Percentiles rank a stretch among this genome's conserved stretches.
Evolutionary conservation across 2,329 filamentous ascomycete species (phyloP).

Genomic region (Torrubiellomyces zombiae): DNA sequence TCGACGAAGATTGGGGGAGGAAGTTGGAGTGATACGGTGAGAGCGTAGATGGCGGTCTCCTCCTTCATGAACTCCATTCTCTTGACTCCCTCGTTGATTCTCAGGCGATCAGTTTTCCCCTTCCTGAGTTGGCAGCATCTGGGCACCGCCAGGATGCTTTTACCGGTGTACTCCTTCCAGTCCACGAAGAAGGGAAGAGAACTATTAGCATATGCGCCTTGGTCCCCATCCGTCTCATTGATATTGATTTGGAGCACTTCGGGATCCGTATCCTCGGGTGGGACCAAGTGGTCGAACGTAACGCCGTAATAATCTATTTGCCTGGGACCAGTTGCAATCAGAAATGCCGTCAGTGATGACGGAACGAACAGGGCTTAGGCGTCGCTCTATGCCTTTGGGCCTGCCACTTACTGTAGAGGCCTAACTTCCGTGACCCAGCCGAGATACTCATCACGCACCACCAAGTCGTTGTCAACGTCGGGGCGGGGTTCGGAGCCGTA

Average conservation of each 20-base stretch:
- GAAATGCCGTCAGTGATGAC: too few relatives aligned
- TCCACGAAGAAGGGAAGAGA: constrained; percentile 17
- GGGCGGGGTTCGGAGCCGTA: constrained; percentile 3
- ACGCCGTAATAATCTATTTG: constrained; percentile 24
- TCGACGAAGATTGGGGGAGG: constrained; percentile 6
- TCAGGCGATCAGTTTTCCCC: too few relatives aligned
- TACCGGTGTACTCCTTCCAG: constrained; percentile 18
- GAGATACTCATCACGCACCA: constrained; percentile 8
- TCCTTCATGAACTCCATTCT: too few relatives aligned
- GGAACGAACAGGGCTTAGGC: too few relatives aligned
- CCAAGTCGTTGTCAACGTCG: constrained; percentile 2
- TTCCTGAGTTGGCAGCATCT: constrained; percentile 18
- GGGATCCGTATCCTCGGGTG: constrained; percentile 16
- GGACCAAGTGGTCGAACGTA: constrained; percentile 23
- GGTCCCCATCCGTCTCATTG: constrained; percentile 18
- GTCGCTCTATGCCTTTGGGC: too few relatives aligned
- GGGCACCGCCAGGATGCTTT: constrained; percentile 22
- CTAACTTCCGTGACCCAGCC: too few relatives aligned
- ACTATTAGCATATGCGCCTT: constrained; percentile 16
- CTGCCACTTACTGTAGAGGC: neutral
- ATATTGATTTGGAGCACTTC: constrained; percentile 26
- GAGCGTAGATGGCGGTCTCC: constrained; percentile 4
- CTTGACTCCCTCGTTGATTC: too few relatives aligned
- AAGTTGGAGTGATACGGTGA: constrained; percentile 7
- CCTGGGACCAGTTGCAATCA: too few relatives aligned